Percentiles rank a stretch among this genome's conserved stretches.
These are phyloP conservation scores for Yamadazyma trypodendri DNA, from an alignment of 1,139 yeast genomes.

Conservation along the genomic window DNA sequence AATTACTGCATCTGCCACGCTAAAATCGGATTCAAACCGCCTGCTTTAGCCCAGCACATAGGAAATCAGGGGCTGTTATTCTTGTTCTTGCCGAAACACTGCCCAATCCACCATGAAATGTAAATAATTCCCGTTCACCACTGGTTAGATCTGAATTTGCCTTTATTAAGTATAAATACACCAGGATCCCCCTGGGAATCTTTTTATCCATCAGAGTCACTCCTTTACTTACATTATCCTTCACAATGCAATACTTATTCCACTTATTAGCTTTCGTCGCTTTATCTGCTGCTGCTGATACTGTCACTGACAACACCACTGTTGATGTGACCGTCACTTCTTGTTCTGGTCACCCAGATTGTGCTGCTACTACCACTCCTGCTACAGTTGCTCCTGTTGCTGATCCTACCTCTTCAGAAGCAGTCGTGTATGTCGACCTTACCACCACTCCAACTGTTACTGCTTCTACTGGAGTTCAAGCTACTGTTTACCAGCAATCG, in stretches of 20 bases:
- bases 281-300: conserved; percentile 22
- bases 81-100: too few species aligned
- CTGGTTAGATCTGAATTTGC: too few species aligned
- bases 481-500: conserved; percentile 33
- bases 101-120: background rate
- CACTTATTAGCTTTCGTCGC: conserved; percentile 32
- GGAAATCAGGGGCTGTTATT: conserved; percentile 3
- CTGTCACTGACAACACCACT: conserved; percentile 35
- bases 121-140: background rate
- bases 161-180: conserved; percentile 14
- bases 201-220: conserved; percentile 1
- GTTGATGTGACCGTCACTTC: conserved; percentile 44
- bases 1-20: background rate
- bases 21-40: background rate
- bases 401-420: conserved; percentile 20
- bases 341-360: conserved; percentile 33
- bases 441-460: conserved; percentile 37
- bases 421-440: conserved; percentile 24
- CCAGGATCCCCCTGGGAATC: conserved; percentile 12
- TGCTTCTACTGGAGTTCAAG: conserved; percentile 35
- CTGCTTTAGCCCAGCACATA: background rate
- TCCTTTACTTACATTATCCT: conserved; percentile 1
- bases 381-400: conserved; percentile 15
- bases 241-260: conserved; percentile 22
- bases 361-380: conserved; percentile 14